Conservation (phyloP, 495 filamentous ascomycete genomes). For the Penicillium salamii region DNA sequence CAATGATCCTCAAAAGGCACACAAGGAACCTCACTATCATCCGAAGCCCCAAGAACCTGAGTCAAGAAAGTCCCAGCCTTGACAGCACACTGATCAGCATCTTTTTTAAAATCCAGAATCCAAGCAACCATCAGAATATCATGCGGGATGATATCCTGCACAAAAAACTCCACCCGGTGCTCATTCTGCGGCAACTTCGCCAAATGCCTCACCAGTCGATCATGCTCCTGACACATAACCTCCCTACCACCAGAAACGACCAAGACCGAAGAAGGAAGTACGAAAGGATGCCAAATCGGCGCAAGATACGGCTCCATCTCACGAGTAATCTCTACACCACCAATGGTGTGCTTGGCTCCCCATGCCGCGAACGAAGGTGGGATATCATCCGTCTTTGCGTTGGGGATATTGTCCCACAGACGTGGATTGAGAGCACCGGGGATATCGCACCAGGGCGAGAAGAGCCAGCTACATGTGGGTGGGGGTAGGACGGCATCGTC, state of each 20-base stretch:
- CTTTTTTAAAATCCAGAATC: constrained; percentile 28
- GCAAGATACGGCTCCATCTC: constrained; percentile 28
- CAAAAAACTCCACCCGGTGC: constrained; percentile 24
- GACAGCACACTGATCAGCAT: constrained; percentile 23
- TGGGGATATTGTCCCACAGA: constrained; percentile 21
- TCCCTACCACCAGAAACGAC: constrained; percentile 39
- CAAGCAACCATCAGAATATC: constrained; percentile 37
- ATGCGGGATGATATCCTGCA: constrained; percentile 32
- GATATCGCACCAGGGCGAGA: constrained; percentile 39
- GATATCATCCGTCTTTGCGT: constrained; percentile 38
- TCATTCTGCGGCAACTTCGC: constrained; percentile 15
- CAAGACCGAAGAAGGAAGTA: constrained; percentile 31
- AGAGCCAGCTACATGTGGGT: constrained; percentile 28
- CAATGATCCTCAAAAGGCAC: not conserved
- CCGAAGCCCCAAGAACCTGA: not conserved
- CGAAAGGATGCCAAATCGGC: constrained; percentile 32
- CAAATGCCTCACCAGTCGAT: constrained; percentile 28
- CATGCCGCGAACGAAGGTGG: constrained; percentile 27
- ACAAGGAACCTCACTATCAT: not conserved
- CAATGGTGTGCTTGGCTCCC: constrained; percentile 30
- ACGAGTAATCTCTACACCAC: constrained; percentile 13
- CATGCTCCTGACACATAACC: constrained; percentile 35
- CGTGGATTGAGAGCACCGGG: constrained; percentile 6
- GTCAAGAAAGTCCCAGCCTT: constrained; percentile 33
- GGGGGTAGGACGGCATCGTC: constrained; percentile 11